Evolutionary conservation across 345 rosid species (phyloP).

Genomic region (Erysimum cheiranthoides): DNA sequence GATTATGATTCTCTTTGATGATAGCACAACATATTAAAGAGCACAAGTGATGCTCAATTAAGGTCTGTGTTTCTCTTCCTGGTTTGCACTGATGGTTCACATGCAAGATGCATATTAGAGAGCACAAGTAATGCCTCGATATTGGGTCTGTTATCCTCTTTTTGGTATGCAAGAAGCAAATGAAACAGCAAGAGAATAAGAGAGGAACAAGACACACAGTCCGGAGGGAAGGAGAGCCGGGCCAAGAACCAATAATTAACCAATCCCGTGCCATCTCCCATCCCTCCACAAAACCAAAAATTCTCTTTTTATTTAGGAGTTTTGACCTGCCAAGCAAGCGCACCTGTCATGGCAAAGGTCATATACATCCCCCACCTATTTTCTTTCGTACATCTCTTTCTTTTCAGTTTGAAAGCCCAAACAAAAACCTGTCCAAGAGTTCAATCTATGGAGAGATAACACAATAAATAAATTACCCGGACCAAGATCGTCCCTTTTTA

Average conservation of each 20-base stretch:
- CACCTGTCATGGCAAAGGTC: conserved; percentile 41
- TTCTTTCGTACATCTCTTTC: not conserved
- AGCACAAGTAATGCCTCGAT: not conserved
- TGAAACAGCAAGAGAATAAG: not conserved
- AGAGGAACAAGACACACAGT: not conserved
- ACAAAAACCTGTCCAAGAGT: not conserved
- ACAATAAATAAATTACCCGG: not conserved
- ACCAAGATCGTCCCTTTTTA: too few species aligned
- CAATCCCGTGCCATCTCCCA: conserved; percentile 20
- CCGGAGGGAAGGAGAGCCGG: conserved; percentile 18
- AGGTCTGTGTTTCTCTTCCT: not conserved
- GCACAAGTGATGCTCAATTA: not conserved
- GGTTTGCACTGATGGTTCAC: not conserved
- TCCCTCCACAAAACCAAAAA: conserved; percentile 26
- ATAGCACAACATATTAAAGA: not conserved
- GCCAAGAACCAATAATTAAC: not conserved
- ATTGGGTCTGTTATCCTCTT: not conserved
- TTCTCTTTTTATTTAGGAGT: not conserved
- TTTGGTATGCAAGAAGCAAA: conserved; percentile 1
- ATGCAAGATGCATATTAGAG: conserved; percentile 10
- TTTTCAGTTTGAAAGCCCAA: not conserved
- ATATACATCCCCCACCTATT: not conserved
- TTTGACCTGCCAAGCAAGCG: conserved; percentile 41
- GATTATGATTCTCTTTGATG: not conserved
- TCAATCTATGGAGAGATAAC: not conserved